phyloP scores from a whole-genome alignment of 305 asterid species.

The Fraxinus xanthoxyloides region DNA sequence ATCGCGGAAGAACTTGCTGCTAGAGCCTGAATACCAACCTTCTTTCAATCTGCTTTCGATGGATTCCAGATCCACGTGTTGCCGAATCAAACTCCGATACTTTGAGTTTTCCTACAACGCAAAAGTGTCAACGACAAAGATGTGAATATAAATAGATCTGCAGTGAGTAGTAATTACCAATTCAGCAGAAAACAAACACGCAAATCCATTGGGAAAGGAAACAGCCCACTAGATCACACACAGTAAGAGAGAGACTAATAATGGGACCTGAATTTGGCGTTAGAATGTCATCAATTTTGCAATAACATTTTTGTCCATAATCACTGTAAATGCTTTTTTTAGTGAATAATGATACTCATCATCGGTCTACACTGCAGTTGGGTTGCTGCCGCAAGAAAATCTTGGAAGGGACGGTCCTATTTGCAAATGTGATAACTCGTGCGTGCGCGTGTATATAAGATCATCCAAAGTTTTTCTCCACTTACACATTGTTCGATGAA shows the following conservation, averaged over 20 bases:
- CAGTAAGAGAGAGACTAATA: not conserved
- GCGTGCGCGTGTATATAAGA: not conserved
- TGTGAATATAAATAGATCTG: not conserved
- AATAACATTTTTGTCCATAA: not conserved
- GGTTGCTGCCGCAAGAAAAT: not conserved
- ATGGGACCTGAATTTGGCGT: not conserved
- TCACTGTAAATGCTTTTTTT: not conserved
- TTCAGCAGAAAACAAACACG: not conserved
- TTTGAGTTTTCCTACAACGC: conserved; percentile 48
- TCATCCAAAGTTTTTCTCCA: not conserved
- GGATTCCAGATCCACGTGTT: conserved; percentile 56
- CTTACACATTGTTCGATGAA: not conserved
- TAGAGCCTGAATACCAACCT: conserved; percentile 47
- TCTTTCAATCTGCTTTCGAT: conserved; percentile 50
- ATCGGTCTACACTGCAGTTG: not conserved
- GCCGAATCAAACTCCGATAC: conserved; percentile 48
- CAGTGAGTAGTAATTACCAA: not conserved
- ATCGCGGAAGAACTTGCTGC: conserved; percentile 62
- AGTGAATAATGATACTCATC: not conserved
- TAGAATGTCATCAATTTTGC: not conserved
- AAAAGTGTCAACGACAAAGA: not conserved
- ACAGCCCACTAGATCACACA: not conserved
- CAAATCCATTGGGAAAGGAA: not conserved
- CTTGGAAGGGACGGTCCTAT: not conserved
- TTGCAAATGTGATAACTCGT: not conserved